Conservation (phyloP, 148 eudicot species). For the Linanthus parryae region DNA sequence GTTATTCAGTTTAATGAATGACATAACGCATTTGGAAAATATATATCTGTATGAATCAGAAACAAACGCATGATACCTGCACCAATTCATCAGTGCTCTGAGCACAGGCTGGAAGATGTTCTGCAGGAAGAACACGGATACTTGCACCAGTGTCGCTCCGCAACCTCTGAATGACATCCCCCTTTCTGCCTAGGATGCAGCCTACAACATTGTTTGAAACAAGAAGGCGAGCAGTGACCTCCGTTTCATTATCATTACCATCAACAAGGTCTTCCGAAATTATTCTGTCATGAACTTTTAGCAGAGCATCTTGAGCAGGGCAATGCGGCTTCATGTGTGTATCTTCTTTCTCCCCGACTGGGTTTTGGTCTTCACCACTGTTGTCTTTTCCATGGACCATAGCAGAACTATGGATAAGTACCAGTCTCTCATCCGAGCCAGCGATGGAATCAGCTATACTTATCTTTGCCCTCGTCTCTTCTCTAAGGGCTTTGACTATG, state of each 20-base stretch:
- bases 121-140: constrained; percentile 68
- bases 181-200: constrained; percentile 69
- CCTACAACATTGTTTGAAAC: constrained; percentile 71
- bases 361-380: constrained; percentile 16
- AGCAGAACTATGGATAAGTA: constrained; percentile 51
- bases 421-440: constrained; percentile 74
- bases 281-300: constrained; percentile 68
- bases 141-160: constrained; percentile 72
- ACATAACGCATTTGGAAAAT: neutral
- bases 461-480: constrained; percentile 66
- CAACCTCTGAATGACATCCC: constrained; percentile 69
- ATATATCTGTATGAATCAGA: neutral
- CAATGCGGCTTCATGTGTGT: constrained; percentile 42
- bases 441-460: constrained; percentile 64
- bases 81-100: constrained; percentile 58
- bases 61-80: constrained; percentile 39
- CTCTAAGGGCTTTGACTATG: constrained; percentile 65
- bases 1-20: too few relatives aligned
- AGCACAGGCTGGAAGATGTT: constrained; percentile 71
- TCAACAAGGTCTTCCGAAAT: constrained; percentile 52
- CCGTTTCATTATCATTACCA: constrained; percentile 23
- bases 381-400: constrained; percentile 13
- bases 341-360: constrained; percentile 19
- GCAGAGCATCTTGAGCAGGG: constrained; percentile 72
- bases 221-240: constrained; percentile 60